Percentiles rank a stretch among this genome's conserved stretches.
Evolutionary conservation across 768 basidiomycete genomes (phyloP).

Genomic region (Clavulina sp.): DNA sequence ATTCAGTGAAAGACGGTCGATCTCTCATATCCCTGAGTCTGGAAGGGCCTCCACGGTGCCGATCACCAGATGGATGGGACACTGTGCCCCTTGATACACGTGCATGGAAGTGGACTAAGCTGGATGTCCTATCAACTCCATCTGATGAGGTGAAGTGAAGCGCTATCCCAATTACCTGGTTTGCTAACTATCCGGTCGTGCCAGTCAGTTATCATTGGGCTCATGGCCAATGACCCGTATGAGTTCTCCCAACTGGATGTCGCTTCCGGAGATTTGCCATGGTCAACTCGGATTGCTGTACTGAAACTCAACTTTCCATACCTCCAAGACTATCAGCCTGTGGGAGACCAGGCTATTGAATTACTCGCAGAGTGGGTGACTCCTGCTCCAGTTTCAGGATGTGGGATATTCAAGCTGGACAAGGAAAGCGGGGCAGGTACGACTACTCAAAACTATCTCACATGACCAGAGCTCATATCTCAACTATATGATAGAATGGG

Average conservation of each 20-base stretch:
- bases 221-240: slow-evolving; percentile 8
- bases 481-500: neutral
- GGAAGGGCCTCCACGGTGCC: slow-evolving; percentile 16
- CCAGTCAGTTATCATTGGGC: slow-evolving; percentile 11
- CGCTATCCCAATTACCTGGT: neutral
- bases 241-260: slow-evolving; percentile 1
- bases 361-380: slow-evolving; percentile 38
- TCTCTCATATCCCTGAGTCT: slow-evolving; percentile 21
- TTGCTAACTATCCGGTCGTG: neutral
- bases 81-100: slow-evolving; percentile 7
- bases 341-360: slow-evolving; percentile 21
- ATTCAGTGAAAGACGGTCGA: slow-evolving; percentile 34
- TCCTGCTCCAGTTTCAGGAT: slow-evolving; percentile 29
- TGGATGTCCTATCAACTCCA: slow-evolving; percentile 18
- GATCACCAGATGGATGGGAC: slow-evolving; percentile 16
- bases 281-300: slow-evolving; percentile 10
- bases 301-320: slow-evolving; percentile 9
- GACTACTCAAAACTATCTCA: neutral
- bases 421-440: neutral
- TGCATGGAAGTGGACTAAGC: slow-evolving; percentile 22
- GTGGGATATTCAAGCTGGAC: slow-evolving; percentile 25
- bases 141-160: slow-evolving; percentile 17
- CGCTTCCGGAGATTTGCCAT: slow-evolving; percentile 1
- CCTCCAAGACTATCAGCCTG: slow-evolving; percentile 2
- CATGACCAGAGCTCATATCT: neutral